These are phyloP conservation scores for Moesziomyces aphidis DNA, from an alignment of 1,284 basidiomycete genomes.

Conservation along the genomic window DNA sequence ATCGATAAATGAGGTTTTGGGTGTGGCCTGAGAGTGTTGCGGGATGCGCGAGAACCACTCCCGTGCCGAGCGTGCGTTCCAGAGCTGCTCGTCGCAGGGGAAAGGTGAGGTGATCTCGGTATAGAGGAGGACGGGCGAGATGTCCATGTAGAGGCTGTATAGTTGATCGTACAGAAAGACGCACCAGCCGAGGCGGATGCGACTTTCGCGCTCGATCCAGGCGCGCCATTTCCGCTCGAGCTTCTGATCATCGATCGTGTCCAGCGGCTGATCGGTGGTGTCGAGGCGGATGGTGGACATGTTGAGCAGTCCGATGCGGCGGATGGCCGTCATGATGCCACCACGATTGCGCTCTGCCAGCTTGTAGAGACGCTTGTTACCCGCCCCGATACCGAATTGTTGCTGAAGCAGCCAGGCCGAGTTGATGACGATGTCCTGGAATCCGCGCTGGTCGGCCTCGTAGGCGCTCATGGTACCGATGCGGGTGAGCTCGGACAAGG, in stretches of 20 bases:
- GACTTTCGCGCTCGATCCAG: constrained; percentile 15
- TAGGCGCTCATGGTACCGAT: constrained; percentile 31
- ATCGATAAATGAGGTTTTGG: constrained; percentile 7
- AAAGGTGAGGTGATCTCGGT: constrained; percentile 16
- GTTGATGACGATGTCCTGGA: constrained; percentile 20
- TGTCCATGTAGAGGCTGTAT: constrained; percentile 18
- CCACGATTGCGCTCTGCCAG: constrained; percentile 26
- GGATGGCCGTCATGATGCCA: constrained; percentile 20
- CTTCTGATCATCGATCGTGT: constrained; percentile 1
- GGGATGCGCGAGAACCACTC: constrained; percentile 10
- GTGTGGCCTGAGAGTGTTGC: background rate
- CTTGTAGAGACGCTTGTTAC: constrained; percentile 23
- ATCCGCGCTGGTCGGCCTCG: constrained; percentile 23
- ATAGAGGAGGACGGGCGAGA: constrained; percentile 19
- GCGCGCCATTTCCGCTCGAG: constrained; percentile 12
- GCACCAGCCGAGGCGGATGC: constrained; percentile 21
- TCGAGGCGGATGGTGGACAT: constrained; percentile 3
- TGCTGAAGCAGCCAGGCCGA: constrained; percentile 23
- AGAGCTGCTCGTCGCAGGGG: constrained; percentile 19
- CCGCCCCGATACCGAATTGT: constrained; percentile 21
- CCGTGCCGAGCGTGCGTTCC: constrained; percentile 11
- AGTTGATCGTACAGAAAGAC: constrained; percentile 25
- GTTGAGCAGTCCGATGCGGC: constrained; percentile 16
- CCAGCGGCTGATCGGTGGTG: background rate
- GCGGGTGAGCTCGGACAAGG: constrained; percentile 23